phyloP scores from a whole-genome alignment of 2,329 filamentous ascomycete genomes.

The Aciculosporium take region DNA sequence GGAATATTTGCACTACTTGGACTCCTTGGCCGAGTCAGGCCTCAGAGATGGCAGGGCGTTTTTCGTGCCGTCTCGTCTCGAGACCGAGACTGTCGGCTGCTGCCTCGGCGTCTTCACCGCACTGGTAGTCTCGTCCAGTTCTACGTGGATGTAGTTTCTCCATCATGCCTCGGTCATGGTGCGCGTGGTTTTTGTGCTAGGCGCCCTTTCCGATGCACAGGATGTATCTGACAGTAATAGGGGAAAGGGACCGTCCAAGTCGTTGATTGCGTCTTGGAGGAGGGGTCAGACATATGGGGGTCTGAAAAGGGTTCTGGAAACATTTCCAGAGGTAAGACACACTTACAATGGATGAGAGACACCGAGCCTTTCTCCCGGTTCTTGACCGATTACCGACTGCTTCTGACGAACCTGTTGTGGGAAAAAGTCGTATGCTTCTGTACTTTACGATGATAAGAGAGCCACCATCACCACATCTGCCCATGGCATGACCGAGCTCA shows the following conservation, averaged over 20 bases:
- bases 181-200: background rate
- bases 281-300: background rate
- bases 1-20: background rate
- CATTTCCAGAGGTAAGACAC: background rate
- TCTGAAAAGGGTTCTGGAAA: background rate
- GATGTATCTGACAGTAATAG: background rate
- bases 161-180: background rate
- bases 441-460: slow-evolving; percentile 21
- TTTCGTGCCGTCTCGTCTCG: background rate
- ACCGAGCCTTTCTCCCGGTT: too few relatives aligned
- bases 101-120: background rate
- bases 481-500: slow-evolving; percentile 8
- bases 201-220: background rate
- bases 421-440: slow-evolving; percentile 21
- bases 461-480: slow-evolving; percentile 20
- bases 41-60: background rate
- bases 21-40: background rate
- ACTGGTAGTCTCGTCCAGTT: background rate
- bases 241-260: background rate
- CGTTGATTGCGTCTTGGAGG: background rate
- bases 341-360: too few relatives aligned
- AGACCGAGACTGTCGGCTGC: background rate
- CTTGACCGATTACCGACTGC: too few relatives aligned
- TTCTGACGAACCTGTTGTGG: too few relatives aligned
- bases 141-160: background rate